These are phyloP conservation scores for Parathielavia hyrcaniae DNA, from an alignment of 495 filamentous ascomycete genomes.

Conservation along the genomic window DNA sequence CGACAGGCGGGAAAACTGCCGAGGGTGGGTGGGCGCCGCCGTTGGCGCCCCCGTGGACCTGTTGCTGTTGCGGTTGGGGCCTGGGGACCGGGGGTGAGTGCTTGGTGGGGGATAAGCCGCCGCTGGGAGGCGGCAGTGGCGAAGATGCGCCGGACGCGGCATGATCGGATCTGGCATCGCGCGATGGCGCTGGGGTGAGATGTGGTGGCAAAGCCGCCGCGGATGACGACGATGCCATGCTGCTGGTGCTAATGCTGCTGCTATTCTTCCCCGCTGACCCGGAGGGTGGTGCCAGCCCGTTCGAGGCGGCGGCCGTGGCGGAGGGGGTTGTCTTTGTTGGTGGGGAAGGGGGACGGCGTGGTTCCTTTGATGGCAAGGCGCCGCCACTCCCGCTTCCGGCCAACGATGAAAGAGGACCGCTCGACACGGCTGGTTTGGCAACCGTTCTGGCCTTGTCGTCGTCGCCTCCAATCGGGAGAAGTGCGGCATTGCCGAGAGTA, in stretches of 20 bases:
- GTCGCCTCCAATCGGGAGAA: constrained; percentile 19
- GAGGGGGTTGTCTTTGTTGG: constrained; percentile 30
- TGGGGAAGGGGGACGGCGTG: constrained; percentile 27
- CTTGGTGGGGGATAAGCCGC: constrained; percentile 72
- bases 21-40: constrained; percentile 26
- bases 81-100: constrained; percentile 47
- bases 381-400: constrained; percentile 30
- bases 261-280: constrained; percentile 10
- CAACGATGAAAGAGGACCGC: constrained; percentile 16
- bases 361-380: constrained; percentile 31
- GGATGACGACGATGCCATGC: constrained; percentile 20
- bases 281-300: constrained; percentile 13
- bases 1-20: constrained; percentile 46
- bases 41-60: constrained; percentile 18
- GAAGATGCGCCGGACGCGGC: constrained; percentile 23
- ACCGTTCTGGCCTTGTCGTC: neutral
- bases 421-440: constrained; percentile 7
- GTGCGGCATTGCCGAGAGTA: neutral
- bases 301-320: constrained; percentile 13
- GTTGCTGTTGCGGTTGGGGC: constrained; percentile 17
- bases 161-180: constrained; percentile 18
- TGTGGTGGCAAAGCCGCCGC: constrained; percentile 25
- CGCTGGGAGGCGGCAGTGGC: constrained; percentile 50
- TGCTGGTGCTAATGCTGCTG: constrained; percentile 20
- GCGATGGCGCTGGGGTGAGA: constrained; percentile 22